phyloP scores from a whole-genome alignment of 1,284 basidiomycete species.

The Coniferiporia sulphurascens region DNA sequence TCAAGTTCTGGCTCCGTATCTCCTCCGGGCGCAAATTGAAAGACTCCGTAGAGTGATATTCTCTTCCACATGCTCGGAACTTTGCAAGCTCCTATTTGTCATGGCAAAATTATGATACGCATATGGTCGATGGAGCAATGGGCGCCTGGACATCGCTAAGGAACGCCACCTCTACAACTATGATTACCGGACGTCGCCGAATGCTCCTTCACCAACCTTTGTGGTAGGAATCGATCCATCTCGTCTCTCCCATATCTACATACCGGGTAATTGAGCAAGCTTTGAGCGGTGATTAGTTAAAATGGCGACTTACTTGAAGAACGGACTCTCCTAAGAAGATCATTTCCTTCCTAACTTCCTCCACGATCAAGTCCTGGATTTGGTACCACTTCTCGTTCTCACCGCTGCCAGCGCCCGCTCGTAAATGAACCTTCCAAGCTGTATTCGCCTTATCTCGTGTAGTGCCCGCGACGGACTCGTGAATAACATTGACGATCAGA shows the following conservation, averaged over 20 bases:
- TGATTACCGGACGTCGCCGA: conserved; percentile 9
- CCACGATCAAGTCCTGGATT: conserved; percentile 95
- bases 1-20: neutral
- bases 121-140: neutral
- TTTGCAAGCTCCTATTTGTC: neutral
- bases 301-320: conserved; percentile 64
- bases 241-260: conserved; percentile 67
- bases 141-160: neutral
- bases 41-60: neutral
- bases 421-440: conserved; percentile 90
- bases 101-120: neutral
- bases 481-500: conserved; percentile 92
- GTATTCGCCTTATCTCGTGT: conserved; percentile 84
- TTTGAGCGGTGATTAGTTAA: neutral
- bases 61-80: neutral
- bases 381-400: conserved; percentile 94
- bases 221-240: conserved; percentile 26
- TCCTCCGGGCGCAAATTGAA: neutral
- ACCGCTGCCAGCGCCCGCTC: conserved; percentile 69
- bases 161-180: neutral
- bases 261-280: conserved; percentile 12
- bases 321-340: conserved; percentile 97
- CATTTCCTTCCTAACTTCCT: conserved; percentile 94
- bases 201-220: conserved; percentile 18
- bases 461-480: conserved; percentile 92